Evolutionary conservation across 306 rosid species (phyloP), one percentile per base, ranked within the genome.

Genomic region (peach (Prunus persica)): DNA sequence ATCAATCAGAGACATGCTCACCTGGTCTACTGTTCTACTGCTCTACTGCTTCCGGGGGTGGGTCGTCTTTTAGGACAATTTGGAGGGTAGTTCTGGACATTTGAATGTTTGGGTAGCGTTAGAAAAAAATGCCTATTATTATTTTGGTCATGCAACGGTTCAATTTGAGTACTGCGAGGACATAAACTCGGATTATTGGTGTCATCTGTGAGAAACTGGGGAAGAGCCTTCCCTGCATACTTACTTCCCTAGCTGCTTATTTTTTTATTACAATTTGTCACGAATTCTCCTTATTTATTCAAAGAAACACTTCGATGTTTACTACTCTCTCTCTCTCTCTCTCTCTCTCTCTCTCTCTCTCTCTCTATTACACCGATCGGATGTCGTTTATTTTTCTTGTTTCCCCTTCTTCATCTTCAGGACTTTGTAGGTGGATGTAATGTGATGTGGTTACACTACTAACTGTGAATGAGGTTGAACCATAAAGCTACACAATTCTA

Each of bases 141-240:
- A 16, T 72, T 73, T 24, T 72, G 55, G 58, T 41, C 77, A 43
- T 58, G 5, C 68, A 24, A 58, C 45, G 4, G 2, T 45, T 75
- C 5, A 65, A 75, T 65, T 75, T 15, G 72, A 34, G 43, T 51
- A 75, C 32, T 64, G 38, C 12, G 30, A 7, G 78, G 34, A 32
- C 30, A 16, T 41, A 1, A 38, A 11, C 51, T 32, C 19, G 45
- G 52, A 52, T 65, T 50, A 27, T 77, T 11, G 25, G 46, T 43
- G 10, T 50, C 32, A 6, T 43, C 67, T n/a, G 8, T 56, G 73
- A 60, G 47, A 52, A 60, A 49, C 34, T 60, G 75, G 63, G 56
- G 3, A 34, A 11, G 66, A 51, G 75, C 80, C 32, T 54, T 30
- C 47, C 67, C 54, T 58, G 8, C 32, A 65, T 55, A 16, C 64